These are phyloP conservation scores for Coemansia furcata DNA, from an alignment of 192 early-diverging fungal species.

Conservation along the genomic window DNA sequence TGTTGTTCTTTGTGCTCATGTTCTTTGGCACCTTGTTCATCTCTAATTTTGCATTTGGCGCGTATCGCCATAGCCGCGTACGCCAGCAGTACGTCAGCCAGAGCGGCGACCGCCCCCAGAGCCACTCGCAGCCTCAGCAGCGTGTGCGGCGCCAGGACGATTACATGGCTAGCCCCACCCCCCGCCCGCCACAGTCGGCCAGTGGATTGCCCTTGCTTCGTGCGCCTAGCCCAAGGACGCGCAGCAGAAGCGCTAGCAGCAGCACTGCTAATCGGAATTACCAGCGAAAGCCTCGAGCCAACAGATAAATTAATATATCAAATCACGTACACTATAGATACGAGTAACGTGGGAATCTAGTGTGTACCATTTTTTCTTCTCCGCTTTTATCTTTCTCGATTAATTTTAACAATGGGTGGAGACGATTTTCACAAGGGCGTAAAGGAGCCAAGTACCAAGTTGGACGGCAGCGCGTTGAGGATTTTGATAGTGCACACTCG, in stretches of 20 bases:
- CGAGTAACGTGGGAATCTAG: background rate
- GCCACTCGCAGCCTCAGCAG: background rate
- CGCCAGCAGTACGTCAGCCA: conserved; percentile 31
- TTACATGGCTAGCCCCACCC: conserved; percentile 17
- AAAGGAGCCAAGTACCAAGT: conserved; percentile 49
- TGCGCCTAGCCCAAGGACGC: background rate
- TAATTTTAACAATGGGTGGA: conserved; percentile 25
- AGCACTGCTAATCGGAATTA: background rate
- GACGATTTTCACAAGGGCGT: conserved; percentile 76
- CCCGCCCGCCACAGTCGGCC: background rate
- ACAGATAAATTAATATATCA: background rate
- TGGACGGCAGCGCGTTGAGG: conserved; percentile 66
- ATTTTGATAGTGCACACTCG: conserved; percentile 88
- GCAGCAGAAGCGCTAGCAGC: conserved; percentile 5
- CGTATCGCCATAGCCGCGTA: conserved; percentile 44
- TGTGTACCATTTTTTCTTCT: background rate
- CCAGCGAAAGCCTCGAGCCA: background rate
- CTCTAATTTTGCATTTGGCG: conserved; percentile 54
- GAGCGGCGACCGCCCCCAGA: conserved; percentile 5
- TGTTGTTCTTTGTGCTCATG: conserved; percentile 58
- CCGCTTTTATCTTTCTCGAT: background rate
- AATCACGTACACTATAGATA: background rate
- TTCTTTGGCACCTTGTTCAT: conserved; percentile 49
- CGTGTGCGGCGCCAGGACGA: background rate
- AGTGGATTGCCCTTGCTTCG: background rate